These are phyloP conservation scores for Leccinellum luteum DNA, from an alignment of 768 basidiomycete genomes.

Conservation along the genomic window DNA sequence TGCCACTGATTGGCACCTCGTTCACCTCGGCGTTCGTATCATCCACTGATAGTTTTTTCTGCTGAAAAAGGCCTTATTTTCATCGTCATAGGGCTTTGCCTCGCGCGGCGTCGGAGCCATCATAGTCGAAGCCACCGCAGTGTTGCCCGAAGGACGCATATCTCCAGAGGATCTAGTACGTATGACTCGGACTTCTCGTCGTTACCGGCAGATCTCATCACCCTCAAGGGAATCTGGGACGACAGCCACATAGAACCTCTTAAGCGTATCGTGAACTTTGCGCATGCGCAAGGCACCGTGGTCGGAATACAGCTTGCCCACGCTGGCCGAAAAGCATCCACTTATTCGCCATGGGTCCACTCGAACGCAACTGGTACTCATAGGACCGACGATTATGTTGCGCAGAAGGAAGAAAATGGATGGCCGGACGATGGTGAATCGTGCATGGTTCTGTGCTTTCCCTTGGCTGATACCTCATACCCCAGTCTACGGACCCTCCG, in stretches of 20 bases:
- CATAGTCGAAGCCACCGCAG: slow-evolving; percentile 71
- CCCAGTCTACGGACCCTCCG: slow-evolving; percentile 61
- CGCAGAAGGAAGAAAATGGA: slow-evolving; percentile 53
- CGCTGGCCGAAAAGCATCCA: slow-evolving; percentile 69
- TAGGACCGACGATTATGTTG: slow-evolving; percentile 32
- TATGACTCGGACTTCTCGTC: slow-evolving; percentile 11
- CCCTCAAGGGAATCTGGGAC: slow-evolving; percentile 60
- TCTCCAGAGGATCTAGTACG: slow-evolving; percentile 70
- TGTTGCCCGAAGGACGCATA: slow-evolving; percentile 74
- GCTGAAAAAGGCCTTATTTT: neutral
- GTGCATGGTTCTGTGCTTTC: neutral
- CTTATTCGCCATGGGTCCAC: slow-evolving; percentile 65
- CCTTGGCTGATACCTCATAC: neutral
- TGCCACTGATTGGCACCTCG: slow-evolving; percentile 81
- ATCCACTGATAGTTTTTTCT: neutral
- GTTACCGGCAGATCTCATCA: neutral
- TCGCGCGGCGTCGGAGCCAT: slow-evolving; percentile 70
- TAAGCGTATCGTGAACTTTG: slow-evolving; percentile 70
- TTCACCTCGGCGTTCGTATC: slow-evolving; percentile 61
- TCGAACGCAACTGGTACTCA: slow-evolving; percentile 34
- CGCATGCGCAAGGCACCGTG: slow-evolving; percentile 62
- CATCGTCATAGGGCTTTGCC: slow-evolving; percentile 50
- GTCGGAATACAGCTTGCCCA: slow-evolving; percentile 83
- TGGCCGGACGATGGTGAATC: slow-evolving; percentile 64
- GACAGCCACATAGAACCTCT: slow-evolving; percentile 73